Percentiles rank a stretch among this genome's conserved stretches.
phyloP scores from a whole-genome alignment of 352 stramenopile genomes.

The Pythium scleroteichum region DNA sequence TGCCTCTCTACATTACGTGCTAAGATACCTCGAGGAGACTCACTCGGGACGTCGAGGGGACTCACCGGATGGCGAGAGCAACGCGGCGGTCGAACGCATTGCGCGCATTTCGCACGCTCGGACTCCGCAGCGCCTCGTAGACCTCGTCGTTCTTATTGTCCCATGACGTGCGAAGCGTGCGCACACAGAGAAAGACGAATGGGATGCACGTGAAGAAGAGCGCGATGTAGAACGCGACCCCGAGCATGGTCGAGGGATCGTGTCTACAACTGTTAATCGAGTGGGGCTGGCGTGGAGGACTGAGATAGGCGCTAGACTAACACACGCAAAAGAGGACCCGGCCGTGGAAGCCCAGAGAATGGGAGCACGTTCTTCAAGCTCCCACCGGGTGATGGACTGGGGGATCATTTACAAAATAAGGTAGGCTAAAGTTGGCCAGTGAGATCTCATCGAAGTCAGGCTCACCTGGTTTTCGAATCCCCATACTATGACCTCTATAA shows the following conservation, averaged over 20 bases:
- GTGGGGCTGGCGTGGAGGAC: not conserved
- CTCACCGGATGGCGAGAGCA: slow-evolving; percentile 24
- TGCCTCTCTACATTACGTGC: slow-evolving; percentile 6
- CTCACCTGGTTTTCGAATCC: slow-evolving; percentile 2
- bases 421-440: too few relatives aligned
- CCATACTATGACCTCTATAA: not conserved
- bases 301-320: slow-evolving; percentile 16
- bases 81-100: slow-evolving; percentile 25
- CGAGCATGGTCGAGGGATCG: not conserved
- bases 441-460: too few relatives aligned
- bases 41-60: not conserved
- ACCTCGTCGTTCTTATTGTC: slow-evolving; percentile 30
- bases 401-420: not conserved
- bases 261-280: not conserved
- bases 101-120: slow-evolving; percentile 23
- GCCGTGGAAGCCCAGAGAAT: not conserved
- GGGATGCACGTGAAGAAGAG: slow-evolving; percentile 24
- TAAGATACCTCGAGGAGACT: too few relatives aligned
- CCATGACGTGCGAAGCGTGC: slow-evolving; percentile 20
- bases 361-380: slow-evolving; percentile 17
- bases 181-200: slow-evolving; percentile 20
- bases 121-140: slow-evolving; percentile 29
- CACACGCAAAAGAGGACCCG: not conserved
- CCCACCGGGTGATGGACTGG: not conserved
- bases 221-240: slow-evolving; percentile 19